Evolutionary conservation across 2,329 filamentous ascomycete genomes (phyloP).

Genomic region (Fusarium phyllophilum): DNA sequence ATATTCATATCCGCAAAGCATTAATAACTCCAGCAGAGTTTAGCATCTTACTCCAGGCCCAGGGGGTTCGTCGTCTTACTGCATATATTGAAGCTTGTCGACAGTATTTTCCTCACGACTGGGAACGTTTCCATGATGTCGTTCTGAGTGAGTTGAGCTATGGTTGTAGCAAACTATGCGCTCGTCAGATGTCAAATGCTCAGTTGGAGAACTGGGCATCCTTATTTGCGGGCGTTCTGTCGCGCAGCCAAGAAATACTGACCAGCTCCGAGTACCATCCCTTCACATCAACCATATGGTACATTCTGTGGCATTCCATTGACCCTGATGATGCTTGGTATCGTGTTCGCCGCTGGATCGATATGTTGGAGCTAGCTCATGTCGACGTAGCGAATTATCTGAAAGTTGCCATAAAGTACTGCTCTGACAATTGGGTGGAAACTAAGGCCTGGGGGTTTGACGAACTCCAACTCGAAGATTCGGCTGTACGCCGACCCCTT

Average conservation of each 20-base stretch:
- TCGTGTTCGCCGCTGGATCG: not conserved
- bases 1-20: fast-evolving
- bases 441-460: fast-evolving
- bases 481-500: fast-evolving
- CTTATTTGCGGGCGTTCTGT: fast-evolving
- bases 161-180: fast-evolving
- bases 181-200: fast-evolving
- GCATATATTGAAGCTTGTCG: not conserved
- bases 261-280: fast-evolving
- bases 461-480: fast-evolving
- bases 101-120: not conserved
- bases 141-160: not conserved
- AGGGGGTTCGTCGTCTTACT: fast-evolving
- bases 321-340: not conserved
- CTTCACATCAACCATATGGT: fast-evolving
- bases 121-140: fast-evolving
- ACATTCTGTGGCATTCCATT: fast-evolving
- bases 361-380: fast-evolving
- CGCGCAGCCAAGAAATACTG: fast-evolving
- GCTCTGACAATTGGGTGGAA: fast-evolving
- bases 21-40: not conserved
- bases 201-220: not conserved
- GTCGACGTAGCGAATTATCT: fast-evolving
- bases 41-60: fast-evolving
- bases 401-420: fast-evolving